phyloP scores from a whole-genome alignment of 2,329 filamentous ascomycete species.

The Sarocladiaceae sp. region DNA sequence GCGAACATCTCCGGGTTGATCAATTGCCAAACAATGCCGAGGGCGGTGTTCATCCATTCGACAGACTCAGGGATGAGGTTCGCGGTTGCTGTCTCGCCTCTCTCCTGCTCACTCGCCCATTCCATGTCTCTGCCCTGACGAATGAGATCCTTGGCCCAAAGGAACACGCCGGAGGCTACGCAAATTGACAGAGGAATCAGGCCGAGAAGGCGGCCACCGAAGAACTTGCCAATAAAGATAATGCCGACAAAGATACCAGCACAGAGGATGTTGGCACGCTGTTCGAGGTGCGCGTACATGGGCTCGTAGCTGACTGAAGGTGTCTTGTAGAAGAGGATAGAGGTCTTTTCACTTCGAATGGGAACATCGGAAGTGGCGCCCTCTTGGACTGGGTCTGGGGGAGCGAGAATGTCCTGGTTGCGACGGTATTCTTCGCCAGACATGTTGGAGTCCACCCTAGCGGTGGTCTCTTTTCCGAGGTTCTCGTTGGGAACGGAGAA shows the following conservation, averaged over 20 bases:
- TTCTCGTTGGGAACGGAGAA: slow-evolving; percentile 89
- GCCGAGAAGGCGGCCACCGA: slow-evolving; percentile 73
- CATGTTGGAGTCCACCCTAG: slow-evolving; percentile 68
- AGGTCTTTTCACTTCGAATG: slow-evolving; percentile 94
- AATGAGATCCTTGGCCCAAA: slow-evolving; percentile 88
- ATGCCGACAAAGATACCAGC: slow-evolving; percentile 68
- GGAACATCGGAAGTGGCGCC: slow-evolving; percentile 90
- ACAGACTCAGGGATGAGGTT: slow-evolving; percentile 92
- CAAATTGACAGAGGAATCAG: slow-evolving; percentile 70
- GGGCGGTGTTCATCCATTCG: slow-evolving; percentile 90
- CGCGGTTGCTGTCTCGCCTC: slow-evolving; percentile 79
- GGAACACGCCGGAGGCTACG: slow-evolving; percentile 71
- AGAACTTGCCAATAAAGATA: slow-evolving; percentile 70
- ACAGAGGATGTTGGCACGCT: slow-evolving; percentile 67
- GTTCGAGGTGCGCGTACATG: slow-evolving; percentile 75
- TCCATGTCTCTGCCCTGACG: slow-evolving; percentile 77
- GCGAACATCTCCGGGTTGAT: slow-evolving; percentile 95
- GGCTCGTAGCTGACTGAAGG: slow-evolving; percentile 86
- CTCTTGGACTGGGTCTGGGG: slow-evolving; percentile 77
- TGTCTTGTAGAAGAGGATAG: slow-evolving; percentile 92
- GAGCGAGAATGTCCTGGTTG: slow-evolving; percentile 85
- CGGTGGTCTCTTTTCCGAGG: slow-evolving; percentile 67
- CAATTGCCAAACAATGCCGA: slow-evolving; percentile 82
- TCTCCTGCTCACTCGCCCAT: slow-evolving; percentile 81
- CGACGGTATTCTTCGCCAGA: slow-evolving; percentile 75